A percentile compares a stretch with the other conserved stretches of the same genome.
Evolutionary conservation across 129 eudicot species (phyloP).

Genomic region (sunflower (Helianthus annuus)): DNA sequence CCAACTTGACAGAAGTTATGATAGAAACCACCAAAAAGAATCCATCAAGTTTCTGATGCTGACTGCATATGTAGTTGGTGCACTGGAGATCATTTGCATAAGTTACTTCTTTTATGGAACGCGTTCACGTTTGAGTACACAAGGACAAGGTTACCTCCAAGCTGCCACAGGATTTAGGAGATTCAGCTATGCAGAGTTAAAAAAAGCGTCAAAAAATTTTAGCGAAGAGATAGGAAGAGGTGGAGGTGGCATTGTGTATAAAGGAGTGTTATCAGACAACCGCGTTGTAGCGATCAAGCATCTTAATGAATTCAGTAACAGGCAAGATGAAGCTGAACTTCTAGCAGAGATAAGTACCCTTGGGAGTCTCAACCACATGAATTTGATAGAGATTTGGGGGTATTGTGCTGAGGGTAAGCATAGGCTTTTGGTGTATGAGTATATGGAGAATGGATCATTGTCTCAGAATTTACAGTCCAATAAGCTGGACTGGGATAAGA

Average conservation of each 20-base stretch:
- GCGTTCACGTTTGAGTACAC: background rate
- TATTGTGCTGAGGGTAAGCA: conserved; percentile 45
- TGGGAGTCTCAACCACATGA: conserved; percentile 55
- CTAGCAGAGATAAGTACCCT: conserved; percentile 48
- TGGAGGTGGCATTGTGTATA: conserved; percentile 43
- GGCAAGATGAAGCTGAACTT: conserved; percentile 40
- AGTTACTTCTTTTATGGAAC: conserved; percentile 2
- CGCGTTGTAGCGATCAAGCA: conserved; percentile 39
- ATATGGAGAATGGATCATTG: conserved; percentile 45
- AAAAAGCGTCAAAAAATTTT: conserved; percentile 38
- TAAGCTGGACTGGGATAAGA: conserved; percentile 41
- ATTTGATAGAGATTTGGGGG: conserved; percentile 50
- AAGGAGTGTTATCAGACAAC: conserved; percentile 30
- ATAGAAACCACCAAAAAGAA: background rate
- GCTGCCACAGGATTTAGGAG: conserved; percentile 31
- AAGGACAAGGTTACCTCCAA: conserved; percentile 27
- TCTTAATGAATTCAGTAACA: conserved; percentile 18
- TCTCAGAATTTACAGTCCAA: conserved; percentile 28
- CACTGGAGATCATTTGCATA: conserved; percentile 29
- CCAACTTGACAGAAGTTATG: background rate
- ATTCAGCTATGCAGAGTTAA: conserved; percentile 39
- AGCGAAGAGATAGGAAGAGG: conserved; percentile 50
- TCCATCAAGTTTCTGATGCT: conserved; percentile 24
- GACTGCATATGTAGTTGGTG: conserved; percentile 25
- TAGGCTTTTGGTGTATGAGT: conserved; percentile 47